Conservation (phyloP, 164 flowering plant species). For the Hamamelis virginiana region DNA sequence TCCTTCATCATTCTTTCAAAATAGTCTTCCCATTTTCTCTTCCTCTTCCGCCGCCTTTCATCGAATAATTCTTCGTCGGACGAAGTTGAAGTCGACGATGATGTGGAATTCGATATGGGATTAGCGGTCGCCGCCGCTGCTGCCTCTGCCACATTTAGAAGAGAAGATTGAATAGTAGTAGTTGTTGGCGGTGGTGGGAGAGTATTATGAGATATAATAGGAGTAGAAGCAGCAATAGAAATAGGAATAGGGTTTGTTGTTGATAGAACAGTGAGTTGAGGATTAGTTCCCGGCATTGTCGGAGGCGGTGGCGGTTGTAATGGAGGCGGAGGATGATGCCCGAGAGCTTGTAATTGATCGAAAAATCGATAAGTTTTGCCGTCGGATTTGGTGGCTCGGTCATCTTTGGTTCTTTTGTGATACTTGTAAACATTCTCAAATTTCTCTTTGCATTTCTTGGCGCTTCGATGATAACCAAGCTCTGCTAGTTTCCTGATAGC, state of each 20-base stretch:
- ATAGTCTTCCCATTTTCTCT: slow-evolving; percentile 65
- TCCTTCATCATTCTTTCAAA: slow-evolving; percentile 60
- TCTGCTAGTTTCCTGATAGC: slow-evolving; percentile 64
- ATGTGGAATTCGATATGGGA: slow-evolving; percentile 32
- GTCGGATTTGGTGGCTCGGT: slow-evolving; percentile 51
- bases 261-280: slow-evolving; percentile 34
- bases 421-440: slow-evolving; percentile 86
- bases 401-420: slow-evolving; percentile 78
- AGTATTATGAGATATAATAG: too few relatives aligned
- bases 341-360: slow-evolving; percentile 73
- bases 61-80: slow-evolving; percentile 31
- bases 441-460: slow-evolving; percentile 87
- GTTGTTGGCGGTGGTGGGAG: too few relatives aligned
- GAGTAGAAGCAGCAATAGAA: too few relatives aligned
- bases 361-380: slow-evolving; percentile 70
- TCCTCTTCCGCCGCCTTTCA: slow-evolving; percentile 34
- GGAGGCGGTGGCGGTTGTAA: slow-evolving; percentile 14
- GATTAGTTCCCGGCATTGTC: slow-evolving; percentile 11
- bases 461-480: slow-evolving; percentile 68
- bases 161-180: background rate
- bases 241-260: slow-evolving; percentile 21
- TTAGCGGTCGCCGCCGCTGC: too few relatives aligned
- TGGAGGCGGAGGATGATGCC: slow-evolving; percentile 21
- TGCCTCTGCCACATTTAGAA: slow-evolving; percentile 7
- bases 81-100: slow-evolving; percentile 46